Base-by-base conservation (phyloP, 2,329 filamentous ascomycete species). In the Kalmusia sp. region DNA sequence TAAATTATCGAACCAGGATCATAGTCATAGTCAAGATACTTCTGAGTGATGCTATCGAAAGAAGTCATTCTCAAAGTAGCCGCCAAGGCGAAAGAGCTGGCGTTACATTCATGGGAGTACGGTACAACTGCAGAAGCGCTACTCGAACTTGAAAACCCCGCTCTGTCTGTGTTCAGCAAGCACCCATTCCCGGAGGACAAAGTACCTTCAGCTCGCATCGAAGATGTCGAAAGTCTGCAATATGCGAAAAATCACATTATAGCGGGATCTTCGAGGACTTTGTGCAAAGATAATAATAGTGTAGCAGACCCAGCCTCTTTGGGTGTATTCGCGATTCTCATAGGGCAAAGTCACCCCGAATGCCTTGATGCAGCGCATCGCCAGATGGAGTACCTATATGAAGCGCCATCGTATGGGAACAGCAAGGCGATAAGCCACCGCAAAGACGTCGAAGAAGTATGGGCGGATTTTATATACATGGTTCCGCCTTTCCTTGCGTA, bases 381-480 rank as follows among this genome's bases (percentile, higher is more conserved):
- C 17, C 78, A 82, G 62, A 69, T 74, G 34, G 55, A 76, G 4
- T 69, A 77, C 49, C 68, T 81, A 0, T 62, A 63, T 3, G 52
- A 55, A 12, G 76, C 76, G 3, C 77, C 77, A 4, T 68, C 75
- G 35, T 79, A 73, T 57, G 44, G 62, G 6, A 79, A 81, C 47
- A 76, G 76, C 21, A 35, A n/a, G 9, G 79, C 80, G 2, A 79
- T 82, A 38, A 79, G 75, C 45, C 80, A 83, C 56, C 72, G 79
- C 19, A 63, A 73, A 24, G 69, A 75, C 15, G 67, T 69, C 4
- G 58, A 74, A 3, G 77, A 81, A 49, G 65, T 81, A 5, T 81
- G 79, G 77, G 73, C 78, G 12, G 80, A 82, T 60, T 79, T 76
- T 55, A 51, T 80, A 3, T 79, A 77, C 57, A 82, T 81, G 79